Conservation (phyloP, 2,329 filamentous ascomycete genomes). For the Colletotrichum sp. region DNA sequence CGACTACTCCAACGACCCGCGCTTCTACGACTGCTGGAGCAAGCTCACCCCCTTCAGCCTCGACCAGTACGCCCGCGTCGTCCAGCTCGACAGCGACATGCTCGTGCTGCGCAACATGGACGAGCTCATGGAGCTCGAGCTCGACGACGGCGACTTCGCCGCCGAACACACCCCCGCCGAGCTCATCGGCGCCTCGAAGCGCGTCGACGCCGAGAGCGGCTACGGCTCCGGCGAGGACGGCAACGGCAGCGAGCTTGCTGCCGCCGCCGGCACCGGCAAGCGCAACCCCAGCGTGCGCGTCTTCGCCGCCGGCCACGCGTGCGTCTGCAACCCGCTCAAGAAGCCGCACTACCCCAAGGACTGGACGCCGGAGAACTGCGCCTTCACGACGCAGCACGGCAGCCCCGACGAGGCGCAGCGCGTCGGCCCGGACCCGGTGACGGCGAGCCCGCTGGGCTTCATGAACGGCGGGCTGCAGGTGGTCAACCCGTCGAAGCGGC, state of each 20-base stretch:
- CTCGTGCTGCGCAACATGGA: constrained; percentile 85
- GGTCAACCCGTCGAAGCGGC: constrained; percentile 52
- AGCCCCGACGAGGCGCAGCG: constrained; percentile 52
- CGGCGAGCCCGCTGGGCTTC: constrained; percentile 52
- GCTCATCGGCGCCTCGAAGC: constrained; percentile 4
- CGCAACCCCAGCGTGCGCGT: constrained; percentile 50
- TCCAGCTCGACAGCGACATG: constrained; percentile 91
- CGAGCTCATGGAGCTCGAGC: constrained; percentile 83
- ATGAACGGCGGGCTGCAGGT: constrained; percentile 65
- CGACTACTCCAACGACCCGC: constrained; percentile 77
- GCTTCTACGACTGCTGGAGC: constrained; percentile 91
- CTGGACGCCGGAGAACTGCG: constrained; percentile 67
- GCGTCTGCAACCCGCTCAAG: constrained; percentile 82
- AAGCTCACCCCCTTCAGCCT: constrained; percentile 84
- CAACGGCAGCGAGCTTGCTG: background rate
- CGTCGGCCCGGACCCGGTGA: constrained; percentile 45
- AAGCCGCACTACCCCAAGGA: constrained; percentile 79
- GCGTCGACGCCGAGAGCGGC: background rate
- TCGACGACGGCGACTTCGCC: constrained; percentile 55
- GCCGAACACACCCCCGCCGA: constrained; percentile 9
- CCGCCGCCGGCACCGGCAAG: background rate
- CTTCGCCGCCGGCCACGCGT: constrained; percentile 85
- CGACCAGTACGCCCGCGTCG: constrained; percentile 77
- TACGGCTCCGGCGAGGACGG: constrained; percentile 2
- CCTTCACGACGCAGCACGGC: constrained; percentile 59